Base-by-base conservation (phyloP, 352 stramenopile genomes). In the Phytophthora fragariaefolia region DNA sequence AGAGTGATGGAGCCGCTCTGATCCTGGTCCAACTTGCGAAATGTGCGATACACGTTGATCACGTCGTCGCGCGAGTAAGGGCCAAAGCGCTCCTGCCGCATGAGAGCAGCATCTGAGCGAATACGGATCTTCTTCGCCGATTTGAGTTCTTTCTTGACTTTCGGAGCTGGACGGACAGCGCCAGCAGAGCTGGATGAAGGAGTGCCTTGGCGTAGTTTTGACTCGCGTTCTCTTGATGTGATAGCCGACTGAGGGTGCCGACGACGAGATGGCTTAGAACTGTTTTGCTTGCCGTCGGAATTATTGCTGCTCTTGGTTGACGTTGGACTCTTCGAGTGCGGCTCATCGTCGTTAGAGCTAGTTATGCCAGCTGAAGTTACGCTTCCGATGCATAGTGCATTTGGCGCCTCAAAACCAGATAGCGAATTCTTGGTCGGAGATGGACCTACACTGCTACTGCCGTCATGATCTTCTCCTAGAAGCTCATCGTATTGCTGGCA, bases 1-100 rank as follows among this genome's bases (percentile, higher is more conserved):
- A 92, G 43, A 34, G 85, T 88, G 58, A 93, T 87, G 17, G 72
- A 71, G 0, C 86, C 84, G 61, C 83, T 92, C n/a, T 77, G 57
- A 36, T 95, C 84, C 18, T 83, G 76, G 63, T 95, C 86, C 45
- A 92, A 73, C 61, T 85, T 82, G 32, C 78, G 76, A 58, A 95
- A 93, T 7, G 84, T 91, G 42, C 76, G 80, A 63, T 87, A 93
- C 7, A 93, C 66, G 53, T 87, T 91, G 34, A 92, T 58, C 4
- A 95, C 69, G 28, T 91, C 83, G 34, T 92, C 84, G 10, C 82
- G 76, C 6, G 75, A 61, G 77, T 92, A 91, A 15, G 60, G 70
- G 1, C 84, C 86, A 58, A 95, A 93, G 46, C 72, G 76, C 4
- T 86, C 73, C 50, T 89, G 84, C 10, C 76, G 65, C 64, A 95